Percentiles rank a stretch among this genome's conserved stretches.
Conservation (phyloP, 352 stramenopile species). For the Globisporangium sylvaticum region DNA sequence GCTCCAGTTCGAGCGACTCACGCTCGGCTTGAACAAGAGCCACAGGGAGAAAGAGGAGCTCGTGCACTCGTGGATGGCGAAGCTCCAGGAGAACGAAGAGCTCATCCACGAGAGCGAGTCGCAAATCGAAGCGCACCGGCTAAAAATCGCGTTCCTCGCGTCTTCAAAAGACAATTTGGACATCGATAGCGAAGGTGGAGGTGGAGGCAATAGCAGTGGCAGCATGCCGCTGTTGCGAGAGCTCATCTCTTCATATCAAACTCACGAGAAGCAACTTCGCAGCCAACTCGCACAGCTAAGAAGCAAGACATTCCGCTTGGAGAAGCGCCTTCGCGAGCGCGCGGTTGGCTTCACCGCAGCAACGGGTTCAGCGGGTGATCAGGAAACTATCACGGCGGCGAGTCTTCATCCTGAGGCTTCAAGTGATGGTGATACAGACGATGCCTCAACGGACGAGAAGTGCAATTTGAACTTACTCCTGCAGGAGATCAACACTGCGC, state of each 20-base stretch:
- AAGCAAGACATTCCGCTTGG: constrained; percentile 20
- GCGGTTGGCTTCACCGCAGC: not conserved
- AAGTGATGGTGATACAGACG: not conserved
- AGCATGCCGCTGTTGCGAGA: constrained; percentile 20
- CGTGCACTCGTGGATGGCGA: constrained; percentile 23
- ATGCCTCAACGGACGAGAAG: not conserved
- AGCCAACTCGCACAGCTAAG: constrained; percentile 23
- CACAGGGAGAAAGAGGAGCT: constrained; percentile 28
- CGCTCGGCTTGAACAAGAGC: constrained; percentile 19
- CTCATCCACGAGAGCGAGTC: constrained; percentile 41
- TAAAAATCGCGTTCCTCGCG: constrained; percentile 32
- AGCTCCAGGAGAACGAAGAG: constrained; percentile 45
- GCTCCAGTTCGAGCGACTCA: constrained; percentile 22
- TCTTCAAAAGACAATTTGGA: not conserved
- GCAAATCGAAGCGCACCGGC: constrained; percentile 36
- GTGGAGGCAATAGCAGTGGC: constrained; percentile 1
- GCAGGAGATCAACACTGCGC: not conserved
- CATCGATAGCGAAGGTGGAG: not conserved
- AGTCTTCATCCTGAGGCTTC: not conserved
- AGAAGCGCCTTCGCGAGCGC: constrained; percentile 16
- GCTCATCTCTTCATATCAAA: constrained; percentile 39
- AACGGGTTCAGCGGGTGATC: not conserved
- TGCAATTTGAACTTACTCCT: not conserved
- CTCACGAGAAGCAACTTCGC: constrained; percentile 34
- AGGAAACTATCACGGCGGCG: not conserved